Evolutionary conservation across 1,284 basidiomycete genomes (phyloP), one percentile per base, ranked within the genome.

Genomic region (Leccinum pallidistipes): DNA sequence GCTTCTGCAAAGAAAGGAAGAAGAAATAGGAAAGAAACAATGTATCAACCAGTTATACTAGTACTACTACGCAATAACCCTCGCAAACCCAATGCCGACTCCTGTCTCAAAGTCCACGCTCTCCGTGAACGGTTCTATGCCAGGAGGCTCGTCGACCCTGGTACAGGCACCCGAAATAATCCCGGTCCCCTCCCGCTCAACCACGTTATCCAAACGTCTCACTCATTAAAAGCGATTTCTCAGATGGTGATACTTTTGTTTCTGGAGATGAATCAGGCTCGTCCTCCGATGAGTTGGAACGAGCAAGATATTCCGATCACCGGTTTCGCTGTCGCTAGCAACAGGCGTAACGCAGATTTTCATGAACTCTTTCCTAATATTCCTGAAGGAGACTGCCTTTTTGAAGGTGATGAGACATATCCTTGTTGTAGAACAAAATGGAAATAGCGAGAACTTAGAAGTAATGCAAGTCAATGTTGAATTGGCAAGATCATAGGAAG

Each of bases 251-350:
- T n/a, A 56, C 54, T 6, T 63, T 59, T 55, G 43, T n/a, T 54
- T 74, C 71, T 0, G 74, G 57, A 12, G 69, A 73, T 11, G 73
- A 69, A 12, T 76, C 75, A 6, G 79, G 76, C 51, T 77, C 79
- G 31, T 72, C 61, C 67, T 63, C 75, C 29, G 80, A 81, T 60
- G 80, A 75, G 31, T 69, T 83, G 51, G 84, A 82, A 86, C 69
- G 84, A 86, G 58, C 85, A 86, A 60, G 88, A 90, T 67, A 91
- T 92, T 10, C 90, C 90, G 1, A 89, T 93, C 12, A 93, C 91
- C 3, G 96, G 97, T 2, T 99, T 98, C 74, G 97, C 97, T 0
- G 96, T 99, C 11, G 97, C 97, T 7, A 97, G 94, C 74, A 94
- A 89, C 68, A 95, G 95, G 75, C 82, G 97, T 59, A 98, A 99